These are phyloP conservation scores for Grifola frondosa DNA, from an alignment of 1,284 basidiomycete species.

Conservation along the genomic window DNA sequence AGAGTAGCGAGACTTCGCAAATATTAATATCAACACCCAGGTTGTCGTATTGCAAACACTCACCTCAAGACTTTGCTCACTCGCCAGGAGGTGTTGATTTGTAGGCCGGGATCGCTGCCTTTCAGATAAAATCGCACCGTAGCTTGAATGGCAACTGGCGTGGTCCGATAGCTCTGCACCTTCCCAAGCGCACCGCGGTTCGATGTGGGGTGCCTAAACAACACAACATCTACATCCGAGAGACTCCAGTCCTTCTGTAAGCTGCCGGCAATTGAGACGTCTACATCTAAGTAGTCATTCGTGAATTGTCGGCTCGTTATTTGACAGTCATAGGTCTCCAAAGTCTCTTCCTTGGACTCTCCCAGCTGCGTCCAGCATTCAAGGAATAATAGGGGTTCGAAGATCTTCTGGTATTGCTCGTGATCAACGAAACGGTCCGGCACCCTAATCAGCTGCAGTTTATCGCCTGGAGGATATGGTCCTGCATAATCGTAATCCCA, in stretches of 20 bases:
- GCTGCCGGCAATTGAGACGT: slow-evolving; percentile 55
- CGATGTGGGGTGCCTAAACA: slow-evolving; percentile 56
- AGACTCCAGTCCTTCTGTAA: slow-evolving; percentile 73
- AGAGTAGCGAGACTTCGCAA: slow-evolving; percentile 79
- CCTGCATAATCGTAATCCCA: slow-evolving; percentile 84
- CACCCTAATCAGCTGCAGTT: slow-evolving; percentile 42
- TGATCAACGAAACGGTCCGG: slow-evolving; percentile 69
- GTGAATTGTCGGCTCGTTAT: slow-evolving; percentile 64
- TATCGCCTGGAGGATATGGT: slow-evolving; percentile 51
- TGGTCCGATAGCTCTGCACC: slow-evolving; percentile 65
- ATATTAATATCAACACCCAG: slow-evolving; percentile 1
- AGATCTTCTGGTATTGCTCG: slow-evolving; percentile 71
- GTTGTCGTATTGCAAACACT: slow-evolving; percentile 25
- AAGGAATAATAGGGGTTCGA: slow-evolving; percentile 86
- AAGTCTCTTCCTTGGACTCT: slow-evolving; percentile 70
- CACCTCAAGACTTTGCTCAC: slow-evolving; percentile 85
- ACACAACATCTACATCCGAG: slow-evolving; percentile 78
- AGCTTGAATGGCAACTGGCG: slow-evolving; percentile 49
- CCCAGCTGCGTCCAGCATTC: slow-evolving; percentile 92
- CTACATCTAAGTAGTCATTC: slow-evolving; percentile 76
- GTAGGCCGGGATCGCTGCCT: slow-evolving; percentile 57
- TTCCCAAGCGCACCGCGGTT: slow-evolving; percentile 72
- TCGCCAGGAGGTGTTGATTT: slow-evolving; percentile 68
- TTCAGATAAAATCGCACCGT: slow-evolving; percentile 48
- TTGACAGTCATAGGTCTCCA: slow-evolving; percentile 54